Percentiles rank a stretch among this genome's conserved stretches.
Conservation (phyloP, 2,329 filamentous ascomycete genomes). For the Sclerotinia spermophila region DNA sequence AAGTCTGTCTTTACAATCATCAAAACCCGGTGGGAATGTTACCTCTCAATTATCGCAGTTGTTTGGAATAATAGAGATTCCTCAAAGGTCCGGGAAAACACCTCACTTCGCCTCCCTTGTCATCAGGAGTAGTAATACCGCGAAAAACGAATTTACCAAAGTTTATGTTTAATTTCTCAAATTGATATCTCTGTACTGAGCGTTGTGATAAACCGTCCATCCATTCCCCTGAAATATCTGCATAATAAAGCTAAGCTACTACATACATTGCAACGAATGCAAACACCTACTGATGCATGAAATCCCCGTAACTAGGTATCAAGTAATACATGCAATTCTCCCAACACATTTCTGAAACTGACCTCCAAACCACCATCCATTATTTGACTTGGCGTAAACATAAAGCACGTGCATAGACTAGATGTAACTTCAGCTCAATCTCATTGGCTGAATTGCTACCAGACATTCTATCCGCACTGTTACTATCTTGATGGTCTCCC, state of each 20-base stretch:
- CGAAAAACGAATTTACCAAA: not conserved
- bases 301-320: not conserved
- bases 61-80: not conserved
- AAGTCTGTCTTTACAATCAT: not conserved
- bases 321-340: not conserved
- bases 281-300: conserved; percentile 8
- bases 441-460: not conserved
- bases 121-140: not conserved
- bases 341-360: not conserved
- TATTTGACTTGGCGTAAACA: not conserved
- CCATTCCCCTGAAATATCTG: conserved; percentile 4
- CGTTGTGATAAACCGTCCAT: not conserved
- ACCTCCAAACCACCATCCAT: not conserved
- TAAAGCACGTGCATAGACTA: not conserved
- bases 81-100: not conserved
- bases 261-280: conserved; percentile 6
- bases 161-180: conserved; percentile 11
- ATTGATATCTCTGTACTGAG: conserved; percentile 12
- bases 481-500: not conserved
- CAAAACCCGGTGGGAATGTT: not conserved
- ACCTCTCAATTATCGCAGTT: not conserved
- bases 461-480: not conserved
- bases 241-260: conserved; percentile 10
- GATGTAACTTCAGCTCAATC: not conserved
- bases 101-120: not conserved